Base-by-base conservation (phyloP, 768 basidiomycete species). In the Collybiopsis luxurians region DNA sequence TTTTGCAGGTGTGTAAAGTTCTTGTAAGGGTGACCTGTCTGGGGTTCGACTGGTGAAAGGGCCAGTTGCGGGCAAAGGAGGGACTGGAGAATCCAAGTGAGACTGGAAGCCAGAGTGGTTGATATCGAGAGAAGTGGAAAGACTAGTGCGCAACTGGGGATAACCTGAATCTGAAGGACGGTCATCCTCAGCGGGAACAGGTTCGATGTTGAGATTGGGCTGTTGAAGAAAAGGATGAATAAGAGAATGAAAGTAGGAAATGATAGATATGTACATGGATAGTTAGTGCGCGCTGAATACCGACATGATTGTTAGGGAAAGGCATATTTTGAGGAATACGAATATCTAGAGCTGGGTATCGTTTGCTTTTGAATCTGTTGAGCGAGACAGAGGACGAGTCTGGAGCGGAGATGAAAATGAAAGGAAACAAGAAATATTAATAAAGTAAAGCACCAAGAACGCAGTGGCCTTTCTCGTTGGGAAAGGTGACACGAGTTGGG, bases 51-150 rank as follows among this genome's bases (percentile, higher is more conserved):
- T 82, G 30, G 76, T 66, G 42, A 75, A 67, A 24, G 71, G 55
- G 15, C 69, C 56, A 6, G 67, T 66, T 36, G 79, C 76, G 10
- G 79, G 83, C 2, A 80, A 70, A 34, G 83, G 79, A 13, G 79
- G 81, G 2, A 78, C 64, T 12, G 88, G 86, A 10, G 87, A 88
- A 59, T 83, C 84, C 17, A 82, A 79, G 24, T 87, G 84, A 36
- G 87, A 85, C 62, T 78, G 80, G 24, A 82, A 70, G 47, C 89
- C 86, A 75, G 92, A 93, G 70, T 94, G 93, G 70, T 94, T 93
- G 7, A 91, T 89, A 75, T 93, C 92, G 55, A 94, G 77, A 43
- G 91, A 90, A 45, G 87, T 84, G 51, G 88, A 79, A 27, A 91
- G 92, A 21, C 75, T 75, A 40, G 90, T 84, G 67, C 90, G 89